Conservation (phyloP, 1,284 basidiomycete species). For the Puccinia coronata region DNA sequence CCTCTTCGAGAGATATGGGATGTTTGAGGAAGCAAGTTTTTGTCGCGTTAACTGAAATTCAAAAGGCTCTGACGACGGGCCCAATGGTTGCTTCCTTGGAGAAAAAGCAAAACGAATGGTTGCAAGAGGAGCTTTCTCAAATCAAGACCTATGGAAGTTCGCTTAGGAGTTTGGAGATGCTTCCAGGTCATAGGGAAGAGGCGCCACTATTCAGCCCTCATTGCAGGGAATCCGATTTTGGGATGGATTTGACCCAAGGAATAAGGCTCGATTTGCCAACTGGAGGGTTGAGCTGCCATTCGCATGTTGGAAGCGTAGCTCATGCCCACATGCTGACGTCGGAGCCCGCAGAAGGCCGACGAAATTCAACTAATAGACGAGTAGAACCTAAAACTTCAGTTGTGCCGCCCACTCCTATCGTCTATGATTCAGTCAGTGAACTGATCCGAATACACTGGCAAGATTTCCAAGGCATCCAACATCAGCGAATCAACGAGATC, state of each 20-base stretch:
- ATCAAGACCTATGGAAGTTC: background rate
- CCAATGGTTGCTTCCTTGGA: constrained; percentile 8
- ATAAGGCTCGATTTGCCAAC: background rate
- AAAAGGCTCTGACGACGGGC: constrained; percentile 24
- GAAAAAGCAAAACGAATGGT: constrained; percentile 28
- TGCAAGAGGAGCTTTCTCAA: background rate
- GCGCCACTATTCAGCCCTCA: constrained; percentile 19
- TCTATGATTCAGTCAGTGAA: constrained; percentile 9
- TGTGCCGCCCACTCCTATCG: background rate
- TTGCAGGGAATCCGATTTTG: background rate
- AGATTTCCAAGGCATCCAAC: constrained; percentile 22
- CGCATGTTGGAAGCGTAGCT: background rate
- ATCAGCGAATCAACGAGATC: constrained; percentile 31
- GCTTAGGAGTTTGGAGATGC: background rate
- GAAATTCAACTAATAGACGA: background rate
- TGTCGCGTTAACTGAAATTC: constrained; percentile 56
- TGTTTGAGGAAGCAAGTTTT: constrained; percentile 55
- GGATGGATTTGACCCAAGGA: background rate
- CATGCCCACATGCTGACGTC: background rate
- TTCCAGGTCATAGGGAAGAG: background rate
- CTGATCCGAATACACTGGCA: constrained; percentile 22
- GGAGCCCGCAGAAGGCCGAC: background rate
- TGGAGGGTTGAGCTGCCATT: background rate
- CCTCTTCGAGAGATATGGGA: constrained; percentile 54
- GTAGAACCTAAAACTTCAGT: background rate